phyloP scores from a whole-genome alignment of 257 asterid species.

The Verbascum thapsus region DNA sequence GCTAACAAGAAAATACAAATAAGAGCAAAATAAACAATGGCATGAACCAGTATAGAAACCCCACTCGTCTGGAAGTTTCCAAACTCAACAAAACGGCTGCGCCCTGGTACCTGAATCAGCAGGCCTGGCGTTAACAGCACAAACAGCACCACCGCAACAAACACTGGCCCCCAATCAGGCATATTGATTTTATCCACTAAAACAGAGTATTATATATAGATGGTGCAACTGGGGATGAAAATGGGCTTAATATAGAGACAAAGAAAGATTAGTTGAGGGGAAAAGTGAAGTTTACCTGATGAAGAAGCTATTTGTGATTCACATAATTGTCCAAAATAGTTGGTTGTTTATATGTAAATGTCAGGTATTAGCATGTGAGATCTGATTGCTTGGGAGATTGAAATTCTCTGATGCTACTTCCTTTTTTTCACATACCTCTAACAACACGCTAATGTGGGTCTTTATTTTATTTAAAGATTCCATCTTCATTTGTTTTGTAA shows the following conservation, averaged over 20 bases:
- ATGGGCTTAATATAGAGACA: slow-evolving; percentile 22
- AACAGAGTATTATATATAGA: not conserved
- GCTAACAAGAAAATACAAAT: slow-evolving; percentile 82
- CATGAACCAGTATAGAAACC: slow-evolving; percentile 70
- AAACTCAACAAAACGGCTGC: slow-evolving; percentile 69
- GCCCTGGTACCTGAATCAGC: slow-evolving; percentile 83
- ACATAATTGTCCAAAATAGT: slow-evolving; percentile 27
- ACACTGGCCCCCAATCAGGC: slow-evolving; percentile 96
- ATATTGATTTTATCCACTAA: slow-evolving; percentile 36
- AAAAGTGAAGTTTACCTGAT: slow-evolving; percentile 28
- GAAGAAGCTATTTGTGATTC: slow-evolving; percentile 45
- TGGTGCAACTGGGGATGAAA: not conserved
- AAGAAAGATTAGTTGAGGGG: not conserved
- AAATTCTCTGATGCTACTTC: slow-evolving; percentile 27
- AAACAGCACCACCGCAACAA: slow-evolving; percentile 84
- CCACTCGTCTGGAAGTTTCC: slow-evolving; percentile 85
- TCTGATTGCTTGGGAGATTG: slow-evolving; percentile 39
- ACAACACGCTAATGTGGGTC: slow-evolving; percentile 17
- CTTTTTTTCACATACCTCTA: slow-evolving; percentile 19
- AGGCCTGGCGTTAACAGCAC: slow-evolving; percentile 83
- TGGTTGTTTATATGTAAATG: slow-evolving; percentile 6
- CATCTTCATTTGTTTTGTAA: not conserved
- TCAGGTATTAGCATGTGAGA: slow-evolving; percentile 27
- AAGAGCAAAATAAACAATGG: slow-evolving; percentile 73
- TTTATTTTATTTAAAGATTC: not conserved